These are phyloP conservation scores for Vitis hybrid DNA, from an alignment of 177 flowering plant genomes.

Conservation along the genomic window DNA sequence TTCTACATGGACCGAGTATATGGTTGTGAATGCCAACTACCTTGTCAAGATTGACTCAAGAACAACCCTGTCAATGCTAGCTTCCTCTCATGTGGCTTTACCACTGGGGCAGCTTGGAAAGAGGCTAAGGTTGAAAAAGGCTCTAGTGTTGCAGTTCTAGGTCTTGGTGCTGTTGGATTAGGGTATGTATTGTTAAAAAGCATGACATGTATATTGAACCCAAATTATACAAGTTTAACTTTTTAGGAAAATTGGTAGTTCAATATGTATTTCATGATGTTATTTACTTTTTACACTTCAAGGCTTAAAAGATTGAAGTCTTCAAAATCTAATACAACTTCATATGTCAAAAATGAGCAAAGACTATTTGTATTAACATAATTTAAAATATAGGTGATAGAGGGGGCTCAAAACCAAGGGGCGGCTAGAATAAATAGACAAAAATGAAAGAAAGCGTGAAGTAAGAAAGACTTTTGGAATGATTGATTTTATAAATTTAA, in stretches of 20 bases:
- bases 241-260: no score
- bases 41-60: constrained; percentile 29
- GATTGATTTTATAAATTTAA: constrained; percentile 50
- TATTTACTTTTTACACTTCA: no score
- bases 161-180: constrained; percentile 49
- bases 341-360: no score
- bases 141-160: constrained; percentile 38
- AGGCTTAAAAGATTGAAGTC: no score
- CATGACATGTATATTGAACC: no score
- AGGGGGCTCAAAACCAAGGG: constrained; percentile 42
- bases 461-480: constrained; percentile 41
- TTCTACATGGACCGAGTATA: constrained; percentile 53
- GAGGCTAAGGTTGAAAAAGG: constrained; percentile 31
- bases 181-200: constrained; percentile 18
- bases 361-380: no score
- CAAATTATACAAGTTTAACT: no score
- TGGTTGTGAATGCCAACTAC: constrained; percentile 33
- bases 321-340: no score
- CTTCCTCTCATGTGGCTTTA: constrained; percentile 42
- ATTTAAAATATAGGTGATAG: constrained; percentile 29
- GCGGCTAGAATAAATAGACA: constrained; percentile 42
- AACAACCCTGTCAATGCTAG: constrained; percentile 31
- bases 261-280: no score
- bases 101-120: constrained; percentile 45
- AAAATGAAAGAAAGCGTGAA: constrained; percentile 30